Evolutionary conservation across 2,329 filamentous ascomycete species (phyloP).

Genomic region (Sporothrix inflata): DNA sequence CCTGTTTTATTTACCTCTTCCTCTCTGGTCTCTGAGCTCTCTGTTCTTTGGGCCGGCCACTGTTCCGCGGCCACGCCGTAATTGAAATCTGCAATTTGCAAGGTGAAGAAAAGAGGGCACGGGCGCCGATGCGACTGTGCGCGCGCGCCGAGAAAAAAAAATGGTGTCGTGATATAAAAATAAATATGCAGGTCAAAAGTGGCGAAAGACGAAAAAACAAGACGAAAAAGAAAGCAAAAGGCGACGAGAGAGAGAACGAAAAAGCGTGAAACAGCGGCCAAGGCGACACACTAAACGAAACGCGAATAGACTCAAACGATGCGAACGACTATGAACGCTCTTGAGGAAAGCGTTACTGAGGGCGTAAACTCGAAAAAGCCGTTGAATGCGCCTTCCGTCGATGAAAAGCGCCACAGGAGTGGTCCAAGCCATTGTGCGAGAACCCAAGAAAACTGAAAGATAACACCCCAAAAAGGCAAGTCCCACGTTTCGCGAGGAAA

Average conservation of each 20-base stretch:
- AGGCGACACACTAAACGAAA: constrained; percentile 12
- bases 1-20: not conserved
- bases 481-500: not conserved
- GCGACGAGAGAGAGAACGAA: not conserved
- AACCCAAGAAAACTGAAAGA: too few relatives aligned
- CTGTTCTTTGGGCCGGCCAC: not conserved
- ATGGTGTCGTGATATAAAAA: not conserved
- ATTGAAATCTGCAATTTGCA: not conserved
- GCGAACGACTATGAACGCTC: not conserved
- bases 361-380: too few relatives aligned
- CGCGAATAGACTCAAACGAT: not conserved
- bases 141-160: not conserved
- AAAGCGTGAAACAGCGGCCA: not conserved
- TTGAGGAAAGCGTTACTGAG: too few relatives aligned
- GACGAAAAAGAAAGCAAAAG: not conserved
- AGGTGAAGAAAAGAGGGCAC: not conserved
- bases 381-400: not conserved
- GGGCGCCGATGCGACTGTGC: not conserved
- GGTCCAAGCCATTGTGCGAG: not conserved
- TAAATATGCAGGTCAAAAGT: not conserved
- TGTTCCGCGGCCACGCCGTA: not conserved
- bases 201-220: not conserved
- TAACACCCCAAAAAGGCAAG: not conserved
- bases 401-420: not conserved
- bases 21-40: not conserved